phyloP scores from a whole-genome alignment of 495 filamentous ascomycete genomes.

The Tuber aestivum region DNA sequence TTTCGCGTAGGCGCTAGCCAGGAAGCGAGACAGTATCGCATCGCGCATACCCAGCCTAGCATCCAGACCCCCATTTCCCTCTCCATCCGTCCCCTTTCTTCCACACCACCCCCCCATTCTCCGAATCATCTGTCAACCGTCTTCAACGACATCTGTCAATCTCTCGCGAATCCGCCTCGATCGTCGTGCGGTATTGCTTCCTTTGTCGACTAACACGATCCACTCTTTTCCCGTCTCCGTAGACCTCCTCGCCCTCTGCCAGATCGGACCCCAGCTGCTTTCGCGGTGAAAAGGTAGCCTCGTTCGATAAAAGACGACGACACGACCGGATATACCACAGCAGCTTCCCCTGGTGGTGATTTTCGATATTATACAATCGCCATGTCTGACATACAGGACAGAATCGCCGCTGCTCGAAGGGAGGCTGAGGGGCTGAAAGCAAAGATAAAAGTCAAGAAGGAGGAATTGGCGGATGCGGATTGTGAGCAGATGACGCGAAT shows the following conservation, averaged over 20 bases:
- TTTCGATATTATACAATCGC: constrained; percentile 3
- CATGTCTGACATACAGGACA: constrained; percentile 62
- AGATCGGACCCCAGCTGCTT: constrained; percentile 12
- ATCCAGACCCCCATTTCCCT: constrained; percentile 35
- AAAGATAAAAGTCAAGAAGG: constrained; percentile 98
- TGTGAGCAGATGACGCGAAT: constrained; percentile 50
- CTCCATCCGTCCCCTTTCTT: constrained; percentile 40
- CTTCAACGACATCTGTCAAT: constrained; percentile 39
- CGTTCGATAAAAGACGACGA: constrained; percentile 28
- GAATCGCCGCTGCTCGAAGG: constrained; percentile 92
- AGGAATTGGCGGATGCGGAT: constrained; percentile 95
- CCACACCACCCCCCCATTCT: constrained; percentile 36
- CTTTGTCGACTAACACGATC: constrained; percentile 27
- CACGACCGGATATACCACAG: constrained; percentile 18
- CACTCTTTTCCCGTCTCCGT: constrained; percentile 30
- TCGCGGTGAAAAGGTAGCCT: constrained; percentile 15
- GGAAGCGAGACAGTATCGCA: constrained; percentile 40
- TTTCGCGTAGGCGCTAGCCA: constrained; percentile 38
- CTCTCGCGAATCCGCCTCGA: constrained; percentile 33
- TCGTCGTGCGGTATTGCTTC: constrained; percentile 31
- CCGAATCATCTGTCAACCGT: constrained; percentile 40
- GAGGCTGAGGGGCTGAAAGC: constrained; percentile 98
- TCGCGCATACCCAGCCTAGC: constrained; percentile 22
- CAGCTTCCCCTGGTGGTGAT: constrained; percentile 7
- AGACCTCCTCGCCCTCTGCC: constrained; percentile 32